Percentiles rank a stretch among this genome's conserved stretches.
These are phyloP conservation scores for Carex cristatella DNA, from an alignment of 176 grass and related monocot genomes.

Conservation along the genomic window DNA sequence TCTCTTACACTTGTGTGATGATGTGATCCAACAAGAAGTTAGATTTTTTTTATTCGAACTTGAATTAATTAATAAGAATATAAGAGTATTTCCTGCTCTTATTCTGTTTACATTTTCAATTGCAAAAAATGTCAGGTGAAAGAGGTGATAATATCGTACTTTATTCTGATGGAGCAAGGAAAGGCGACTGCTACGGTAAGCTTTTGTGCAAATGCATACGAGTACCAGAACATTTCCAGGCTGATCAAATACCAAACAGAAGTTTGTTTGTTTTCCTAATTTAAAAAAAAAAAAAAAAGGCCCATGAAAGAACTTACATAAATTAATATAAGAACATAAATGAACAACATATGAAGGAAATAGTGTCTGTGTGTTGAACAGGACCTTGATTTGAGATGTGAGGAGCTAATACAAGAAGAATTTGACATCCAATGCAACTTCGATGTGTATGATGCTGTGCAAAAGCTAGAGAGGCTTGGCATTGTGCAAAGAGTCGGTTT, in stretches of 20 bases:
- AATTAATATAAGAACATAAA: not conserved
- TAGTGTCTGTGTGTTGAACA: constrained; percentile 11
- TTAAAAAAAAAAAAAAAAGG: no score
- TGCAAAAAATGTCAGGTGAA: constrained; percentile 57
- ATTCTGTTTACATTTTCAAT: not conserved
- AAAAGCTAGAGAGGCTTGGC: constrained; percentile 86
- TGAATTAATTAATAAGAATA: not conserved
- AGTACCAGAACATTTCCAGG: not conserved
- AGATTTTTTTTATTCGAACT: not conserved
- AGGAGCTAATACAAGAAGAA: constrained; percentile 92
- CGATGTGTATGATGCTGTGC: constrained; percentile 87
- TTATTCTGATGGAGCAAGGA: constrained; percentile 99
- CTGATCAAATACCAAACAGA: not conserved
- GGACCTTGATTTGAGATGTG: constrained; percentile 90
- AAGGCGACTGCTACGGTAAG: constrained; percentile 76
- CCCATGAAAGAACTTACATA: not conserved
- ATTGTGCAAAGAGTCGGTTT: constrained; percentile 82
- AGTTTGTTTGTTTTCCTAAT: not conserved
- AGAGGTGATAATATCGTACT: constrained; percentile 96
- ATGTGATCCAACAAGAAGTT: constrained; percentile 99
- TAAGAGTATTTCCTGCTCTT: not conserved
- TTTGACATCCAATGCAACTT: constrained; percentile 92
- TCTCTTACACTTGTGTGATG: constrained; percentile 87
- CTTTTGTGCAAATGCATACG: not conserved
- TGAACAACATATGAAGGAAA: not conserved